Evolutionary conservation across 2,329 filamentous ascomycete species (phyloP).

Genomic region (Colletotrichum sp.): DNA sequence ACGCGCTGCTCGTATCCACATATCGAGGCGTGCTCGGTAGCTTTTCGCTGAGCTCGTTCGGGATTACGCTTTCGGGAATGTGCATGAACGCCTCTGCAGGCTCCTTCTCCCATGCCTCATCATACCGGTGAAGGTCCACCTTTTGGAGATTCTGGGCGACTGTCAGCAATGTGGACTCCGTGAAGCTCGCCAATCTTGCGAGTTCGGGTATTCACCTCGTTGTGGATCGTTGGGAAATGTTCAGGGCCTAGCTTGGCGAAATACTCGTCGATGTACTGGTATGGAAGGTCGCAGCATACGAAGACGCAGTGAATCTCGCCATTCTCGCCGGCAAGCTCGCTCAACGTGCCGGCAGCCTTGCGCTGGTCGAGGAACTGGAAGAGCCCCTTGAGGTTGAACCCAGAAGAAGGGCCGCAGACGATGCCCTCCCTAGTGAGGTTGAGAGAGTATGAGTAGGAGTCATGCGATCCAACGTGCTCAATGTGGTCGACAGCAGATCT

Average conservation of each 20-base stretch:
- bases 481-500: constrained; percentile 57
- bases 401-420: constrained; percentile 66
- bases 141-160: constrained; percentile 44
- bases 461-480: constrained; percentile 59
- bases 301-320: constrained; percentile 61
- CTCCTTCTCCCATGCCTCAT: constrained; percentile 58
- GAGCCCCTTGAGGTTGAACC: constrained; percentile 60
- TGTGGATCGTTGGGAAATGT: constrained; percentile 53
- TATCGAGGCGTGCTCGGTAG: constrained; percentile 4
- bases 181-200: not conserved
- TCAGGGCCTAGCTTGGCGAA: constrained; percentile 58
- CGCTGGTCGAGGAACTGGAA: constrained; percentile 54
- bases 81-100: constrained; percentile 40
- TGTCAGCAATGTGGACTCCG: constrained; percentile 23
- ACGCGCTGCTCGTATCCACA: not conserved
- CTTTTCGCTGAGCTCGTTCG: not conserved
- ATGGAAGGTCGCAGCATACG: constrained; percentile 67
- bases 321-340: constrained; percentile 46
- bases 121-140: constrained; percentile 60
- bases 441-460: constrained; percentile 59
- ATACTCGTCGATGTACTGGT: constrained; percentile 67
- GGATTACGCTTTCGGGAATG: not conserved
- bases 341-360: constrained; percentile 49
- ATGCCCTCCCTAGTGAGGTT: constrained; percentile 61
- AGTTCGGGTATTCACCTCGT: constrained; percentile 34